Evolutionary conservation across 306 rosid species (phyloP), one percentile per base, ranked within the genome.

Genomic region (Gillenia trifoliata): DNA sequence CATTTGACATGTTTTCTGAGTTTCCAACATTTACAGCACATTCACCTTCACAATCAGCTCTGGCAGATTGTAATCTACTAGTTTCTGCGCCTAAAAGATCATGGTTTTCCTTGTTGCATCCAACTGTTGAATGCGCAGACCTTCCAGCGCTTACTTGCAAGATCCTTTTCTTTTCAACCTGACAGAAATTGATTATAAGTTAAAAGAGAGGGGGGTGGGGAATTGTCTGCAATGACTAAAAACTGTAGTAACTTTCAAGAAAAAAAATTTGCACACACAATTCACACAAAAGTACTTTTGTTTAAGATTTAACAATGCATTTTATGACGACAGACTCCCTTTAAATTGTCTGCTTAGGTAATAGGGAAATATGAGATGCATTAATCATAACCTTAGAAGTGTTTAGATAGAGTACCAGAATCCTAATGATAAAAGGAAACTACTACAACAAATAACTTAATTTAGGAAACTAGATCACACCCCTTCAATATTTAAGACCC

Each of bases 101-200:
- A 60, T 55, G 72, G 65, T 80, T 78, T 68, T 75, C 85, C 72
- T 43, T 70, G 64, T 65, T 73, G 72, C 77, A 71, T 81, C 77
- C 89, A 79, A 78, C 87, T 38, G 81, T 74, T 74, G 75, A 62
- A 62, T 85, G 77, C 69, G 15, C 78, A 43, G 80, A 72, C 80
- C 86, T 91, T 40, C 74, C 89, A 38, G 22, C 55, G 70, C 78
- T 86, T 57, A 67, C 86, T 79, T 77, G 93, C 87, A 88, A 82
- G 85, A 94, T 94, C 86, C 85, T 88, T 62, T 88, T 87, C 85
- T 88, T 94, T 83, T 91, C 98, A 83, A 91, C 95, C 98, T 93
- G 73, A 47, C 33, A 75, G 26, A 56, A 63, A 62, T 31, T 11
- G 43, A 73, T 19, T 28, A 6, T 13, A 33, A 19, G 45, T 62